Evolutionary conservation across 2,329 filamentous ascomycete species (phyloP), one percentile per base, ranked within the genome.

Genomic region (Fusarium sp.): DNA sequence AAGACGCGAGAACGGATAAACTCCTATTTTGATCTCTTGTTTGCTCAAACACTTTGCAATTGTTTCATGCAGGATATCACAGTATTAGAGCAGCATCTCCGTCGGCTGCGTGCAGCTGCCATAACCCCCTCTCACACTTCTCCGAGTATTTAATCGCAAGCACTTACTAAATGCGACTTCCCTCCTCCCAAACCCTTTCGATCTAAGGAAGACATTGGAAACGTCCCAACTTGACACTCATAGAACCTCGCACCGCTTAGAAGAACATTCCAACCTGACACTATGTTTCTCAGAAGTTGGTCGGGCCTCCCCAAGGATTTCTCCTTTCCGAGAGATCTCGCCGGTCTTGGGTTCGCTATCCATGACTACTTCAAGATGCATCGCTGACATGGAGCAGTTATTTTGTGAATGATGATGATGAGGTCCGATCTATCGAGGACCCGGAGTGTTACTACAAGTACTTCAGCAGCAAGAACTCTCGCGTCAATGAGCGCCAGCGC

Each of bases 401-500:
- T 82, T 95, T 94, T 80, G 82, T 97, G 82, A 95, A 94, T 75
- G 87, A 91, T 0, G 82, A 90, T 1, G 94, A 96, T 74, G 90
- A 96, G 77, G 88, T 97, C 69, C 91, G 93, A 53, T 91, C 87
- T 69, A 91, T 93, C 61, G 84, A 88, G 28, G 84, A 94, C 40
- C 91, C 92, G 0, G 87, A 92, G 33, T 85, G 88, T 73, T 92
- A 91, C 79, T 97, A 94, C 85, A 88, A 93, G 75, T 97, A 88
- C 86, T 92, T 90, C 80, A 82, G 93, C 60, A 92, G 89, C 79
- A 91, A 89, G 75, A 95, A 94, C 81, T 85, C 89, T n/a, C 91
- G 94, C 42, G 88, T 92, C 82, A 97, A 97, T 80, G 88, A 92
- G 44, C 86, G 92, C 25, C 94, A 94, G 77, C 88, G 92, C 23